Evolutionary conservation across 306 rosid genomes (phyloP), one percentile per base, ranked within the genome.

Genomic region (Begonia loranthoides): DNA sequence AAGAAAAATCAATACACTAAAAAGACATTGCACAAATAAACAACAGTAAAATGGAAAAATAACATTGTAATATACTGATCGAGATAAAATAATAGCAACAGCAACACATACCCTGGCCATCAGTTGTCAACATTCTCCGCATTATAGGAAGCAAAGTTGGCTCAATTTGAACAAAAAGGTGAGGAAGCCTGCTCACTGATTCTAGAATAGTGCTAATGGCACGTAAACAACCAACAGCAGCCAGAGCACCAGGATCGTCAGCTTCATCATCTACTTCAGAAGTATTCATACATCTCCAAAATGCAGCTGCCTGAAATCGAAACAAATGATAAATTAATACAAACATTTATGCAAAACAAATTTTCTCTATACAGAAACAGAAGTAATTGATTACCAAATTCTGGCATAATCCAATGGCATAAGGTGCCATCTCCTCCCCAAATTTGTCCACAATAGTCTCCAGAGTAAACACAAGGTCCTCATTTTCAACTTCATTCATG

Each of bases 381-480:
- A 14, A 17, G 17, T n/a, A 49, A 6, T 12, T n/a, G 47, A 49
- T 75, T 84, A 89, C 97, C 93, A 89, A 75, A 73, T 77, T 79
- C 67, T 82, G 89, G 74, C 97, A 89, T 55, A 89, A 72, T 49
- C 97, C 93, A 66, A 89, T 76, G 9, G 97, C 97, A 71, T 89
- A 89, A 54, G 97, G 93, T 55, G 95, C 95, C 87, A 89, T 89
- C 74, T 89, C 95, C 77, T 89, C 97, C 62, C 95, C 97, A 51
- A 89, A 89, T 59, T 89, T 89, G 62, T 89, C 97, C 67, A 89
- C 97, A 58, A 89, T 89, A 56, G 95, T 89, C 81, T 89, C 95
- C 82, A 89, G 74, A 36, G 97, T 89, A 72, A 79, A 89, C 41
- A 89, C 97, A 49, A 89, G 93, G 66, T 89, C 97, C 70, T 89